Evolutionary conservation across 1,284 basidiomycete genomes (phyloP), one percentile per base, ranked within the genome.

Genomic region (Malassezia restricta): DNA sequence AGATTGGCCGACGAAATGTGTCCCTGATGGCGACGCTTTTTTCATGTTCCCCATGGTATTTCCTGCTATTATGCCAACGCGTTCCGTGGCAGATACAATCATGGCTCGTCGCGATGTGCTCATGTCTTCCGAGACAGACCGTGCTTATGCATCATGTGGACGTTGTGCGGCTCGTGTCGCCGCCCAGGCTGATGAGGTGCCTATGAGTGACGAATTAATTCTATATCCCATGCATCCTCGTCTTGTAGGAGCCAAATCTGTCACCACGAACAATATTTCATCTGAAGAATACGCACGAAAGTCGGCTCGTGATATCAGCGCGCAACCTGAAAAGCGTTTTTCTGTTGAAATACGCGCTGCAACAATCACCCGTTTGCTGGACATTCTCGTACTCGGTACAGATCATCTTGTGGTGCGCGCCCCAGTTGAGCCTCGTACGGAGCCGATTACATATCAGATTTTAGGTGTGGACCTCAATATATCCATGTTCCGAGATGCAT

Each of bases 321-420:
- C 20, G 20, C n/a, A 11, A 14, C 44, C 44, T 11, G 2, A 29
- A 17, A 7, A 9, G 15, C 38, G 28, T 12, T 54, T 47, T n/a
- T 35, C 37, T 4, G 52, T 54, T 2, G 52, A 54, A 30, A 20
- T 54, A 2, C 39, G 40, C 40, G 62, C 66, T 6, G 69, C 60
- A 0, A 64, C 66, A 3, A 51, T 66, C 17, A 63, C 65, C 24
- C 59, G 66, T 3, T 17, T 54, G 43, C 62, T 71, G 40, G 70
- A 73, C 40, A 44, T 71, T 3, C 58, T 73, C 27, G 69, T 71
- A 14, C 61, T 73, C 51, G 69, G 68, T 1, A 59, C 71, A 1
- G 54, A 61, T 35, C 69, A 71, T 43, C 40, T 73, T 29, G 54
- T 51, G 6, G 50, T 59, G 3, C 49, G 54, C 8, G 35, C 59